Conservation (phyloP, 2,329 filamentous ascomycete species). For the Pseudopyrenochaeta lycopersici region DNA sequence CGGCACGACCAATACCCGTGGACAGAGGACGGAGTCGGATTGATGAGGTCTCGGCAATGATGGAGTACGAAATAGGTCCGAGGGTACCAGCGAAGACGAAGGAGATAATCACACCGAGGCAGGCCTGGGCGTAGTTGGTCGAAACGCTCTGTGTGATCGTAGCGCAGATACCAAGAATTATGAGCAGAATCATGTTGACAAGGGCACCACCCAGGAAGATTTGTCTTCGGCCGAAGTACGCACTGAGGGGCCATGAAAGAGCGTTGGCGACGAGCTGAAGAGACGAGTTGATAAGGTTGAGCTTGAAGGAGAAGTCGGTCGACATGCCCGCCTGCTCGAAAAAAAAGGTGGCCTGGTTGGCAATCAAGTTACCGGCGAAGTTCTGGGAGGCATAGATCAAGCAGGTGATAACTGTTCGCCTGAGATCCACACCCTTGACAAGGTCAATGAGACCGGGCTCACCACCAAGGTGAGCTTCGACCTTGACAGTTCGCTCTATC, state of each 20-base stretch:
- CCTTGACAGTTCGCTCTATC: slow-evolving; percentile 85
- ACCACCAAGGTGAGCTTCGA: slow-evolving; percentile 71
- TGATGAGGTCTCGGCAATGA: slow-evolving; percentile 83
- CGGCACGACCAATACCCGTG: slow-evolving; percentile 73
- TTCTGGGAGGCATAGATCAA: slow-evolving; percentile 53
- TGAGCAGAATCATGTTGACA: slow-evolving; percentile 70
- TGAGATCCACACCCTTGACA: slow-evolving; percentile 77
- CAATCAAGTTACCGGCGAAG: slow-evolving; percentile 64
- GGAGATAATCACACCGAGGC: slow-evolving; percentile 47
- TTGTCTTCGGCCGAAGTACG: slow-evolving; percentile 75
- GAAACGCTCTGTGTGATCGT: slow-evolving; percentile 32
- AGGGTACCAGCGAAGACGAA: slow-evolving; percentile 84
- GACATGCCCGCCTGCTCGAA: slow-evolving; percentile 69
- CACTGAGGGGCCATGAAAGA: slow-evolving; percentile 80
- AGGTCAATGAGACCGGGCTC: slow-evolving; percentile 80
- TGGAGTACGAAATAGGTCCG: slow-evolving; percentile 85
- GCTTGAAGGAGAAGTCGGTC: slow-evolving; percentile 64
- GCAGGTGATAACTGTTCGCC: slow-evolving; percentile 78
- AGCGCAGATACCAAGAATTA: slow-evolving; percentile 76
- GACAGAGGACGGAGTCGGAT: slow-evolving; percentile 84
- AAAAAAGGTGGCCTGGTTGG: slow-evolving; percentile 70
- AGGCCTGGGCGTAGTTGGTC: slow-evolving; percentile 42
- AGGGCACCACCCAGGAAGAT: slow-evolving; percentile 76
- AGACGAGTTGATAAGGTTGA: slow-evolving; percentile 71
- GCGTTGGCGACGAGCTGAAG: slow-evolving; percentile 69